Base-by-base conservation (phyloP, 805 yeast species). In the Saccharomycodes ludwigii region DNA sequence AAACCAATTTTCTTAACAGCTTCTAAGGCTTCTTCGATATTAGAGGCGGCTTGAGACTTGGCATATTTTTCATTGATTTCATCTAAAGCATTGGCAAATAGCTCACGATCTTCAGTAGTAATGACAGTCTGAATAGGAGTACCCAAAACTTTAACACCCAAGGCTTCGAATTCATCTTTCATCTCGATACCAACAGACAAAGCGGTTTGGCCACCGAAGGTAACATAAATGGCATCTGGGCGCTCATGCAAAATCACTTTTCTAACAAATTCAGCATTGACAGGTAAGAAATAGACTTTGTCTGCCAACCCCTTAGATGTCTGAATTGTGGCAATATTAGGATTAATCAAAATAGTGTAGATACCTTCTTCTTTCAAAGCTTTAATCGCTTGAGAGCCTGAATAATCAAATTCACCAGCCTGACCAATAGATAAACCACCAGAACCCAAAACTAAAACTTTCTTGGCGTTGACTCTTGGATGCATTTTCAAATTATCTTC, bases 201-300 rank as follows among this genome's bases (percentile, higher is more conserved):
- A 42, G 80, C 98, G 21, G 99, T 91, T 65, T 91, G 99, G 44
- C 99, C 99, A 51, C 99, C 99, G 57, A 91, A 91, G 3, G 98
- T 88, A 52, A 88, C 70, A 52, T 88, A 66, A 34, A 91, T 86
- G 29, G 95, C 97, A 59, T 91, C 97, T 24, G 98, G 98, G 46
- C 74, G 73, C 64, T 91, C 99, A 42, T 94, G 76, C 61, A 91
- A 95, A 42, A 91, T 88, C 51, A 91, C 83, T 58, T 91, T 82
- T 27, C 86, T 81, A 46, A 91, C 85, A 59, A 88, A 91, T 56
- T 91, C 98, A 13, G 97, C 81, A 24, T 97, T 91, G 30, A 91
- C 97, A 11, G 98, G 98, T 38, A 91, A 68, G 58, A 79, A 88
- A 64, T 88, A 88, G 40, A 91, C 77, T 59, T 86, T 95, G 53